Base-by-base conservation (phyloP, 2,329 filamentous ascomycete genomes). In the Monilinia aucupariae region DNA sequence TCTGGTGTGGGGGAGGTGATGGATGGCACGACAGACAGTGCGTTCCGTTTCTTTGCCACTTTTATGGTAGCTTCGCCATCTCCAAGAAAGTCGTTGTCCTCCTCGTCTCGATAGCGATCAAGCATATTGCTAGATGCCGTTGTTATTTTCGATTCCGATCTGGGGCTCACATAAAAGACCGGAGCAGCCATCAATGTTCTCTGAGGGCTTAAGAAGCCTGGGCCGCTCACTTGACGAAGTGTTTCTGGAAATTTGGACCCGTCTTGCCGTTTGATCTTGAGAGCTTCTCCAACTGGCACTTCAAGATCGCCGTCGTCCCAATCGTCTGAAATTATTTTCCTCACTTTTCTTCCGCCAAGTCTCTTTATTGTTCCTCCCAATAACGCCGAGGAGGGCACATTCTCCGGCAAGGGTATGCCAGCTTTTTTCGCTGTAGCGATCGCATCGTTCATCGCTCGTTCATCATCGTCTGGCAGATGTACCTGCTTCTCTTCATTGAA, bases 331-430 rank as follows among this genome's bases (percentile, higher is more conserved):
- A 90, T 84, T 48, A 87, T 85, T 71, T 85, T 88, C 71, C 86
- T 87, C 25, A 89, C 81, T 71, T 88, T 91, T 68, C 85, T 83
- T 64, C 85, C 86, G 56, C 92, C 92, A 41, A 97, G 81, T 69
- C 92, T 83, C 78, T 96, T 96, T 73, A 97, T 97, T 12, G 92
- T 93, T 59, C 94, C 94, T 60, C 93, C 93, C 74, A 94, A 84
- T 49, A 99, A 80, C 37, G 94, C 94, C 25, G 93, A 96, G 37
- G 90, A 85, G 1, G 93, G 92, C 39, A 97, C 86, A 73, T 92
- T 92, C 59, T 85, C 80, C 34, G 94, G 94, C 62, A 97, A 85
- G 8, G 94, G 93, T 67, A 99, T 96, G 69, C 94, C 94, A 32
- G 92, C 92, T 74, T 86, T 87, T 72, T 91, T 89, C 41, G 92